Base-by-base conservation (phyloP, 768 basidiomycete species). In the Lentinus tigrinus region DNA sequence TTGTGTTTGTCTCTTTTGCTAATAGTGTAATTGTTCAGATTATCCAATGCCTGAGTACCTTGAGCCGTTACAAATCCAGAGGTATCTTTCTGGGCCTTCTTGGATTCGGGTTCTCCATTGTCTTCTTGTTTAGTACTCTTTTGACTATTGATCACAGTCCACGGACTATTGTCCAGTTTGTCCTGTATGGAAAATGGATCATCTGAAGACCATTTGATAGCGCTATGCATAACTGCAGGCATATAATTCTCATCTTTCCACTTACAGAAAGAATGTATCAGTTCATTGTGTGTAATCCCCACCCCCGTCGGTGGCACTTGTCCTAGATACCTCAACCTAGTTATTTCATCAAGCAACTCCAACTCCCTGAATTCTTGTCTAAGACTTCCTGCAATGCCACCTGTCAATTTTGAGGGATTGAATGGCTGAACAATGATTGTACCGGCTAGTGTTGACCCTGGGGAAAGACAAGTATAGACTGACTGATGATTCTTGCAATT, bases 281-380 rank as follows among this genome's bases (percentile, higher is more conserved):
- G 21, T 0, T 61, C 47, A 43, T 70, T 66, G 34, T 71, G 34
- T 3, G 58, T 58, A 10, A 58, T 38, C 0, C 66, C 69, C n/a
- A 16, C 38, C 0, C 72, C 56, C 2, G 16, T 21, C 3, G 28
- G 17, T 2, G 64, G 60, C 4, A 74, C 57, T 17, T 58, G 60
- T 0, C 58, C 49, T 4, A 63, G 21, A 56, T 68, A 75, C 27
- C 52, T 27, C 13, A 71, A 28, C 1, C 43, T 28, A 0, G 72
- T 76, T 1, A 78, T 70, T 10, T 73, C 63, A 66, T 77, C 70
- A 1, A 78, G 56, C 0, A 76, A 36, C 28, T 75, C 72, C 0
- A 75, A 57, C 36, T 75, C 73, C 8, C 70, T 38, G 39, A 66
- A 68, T 42, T 69, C 63, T 54, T 60, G 48, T 11, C 63, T 39